Base-by-base conservation (phyloP, 1,284 basidiomycete genomes). In the Puccinia sorghi region DNA sequence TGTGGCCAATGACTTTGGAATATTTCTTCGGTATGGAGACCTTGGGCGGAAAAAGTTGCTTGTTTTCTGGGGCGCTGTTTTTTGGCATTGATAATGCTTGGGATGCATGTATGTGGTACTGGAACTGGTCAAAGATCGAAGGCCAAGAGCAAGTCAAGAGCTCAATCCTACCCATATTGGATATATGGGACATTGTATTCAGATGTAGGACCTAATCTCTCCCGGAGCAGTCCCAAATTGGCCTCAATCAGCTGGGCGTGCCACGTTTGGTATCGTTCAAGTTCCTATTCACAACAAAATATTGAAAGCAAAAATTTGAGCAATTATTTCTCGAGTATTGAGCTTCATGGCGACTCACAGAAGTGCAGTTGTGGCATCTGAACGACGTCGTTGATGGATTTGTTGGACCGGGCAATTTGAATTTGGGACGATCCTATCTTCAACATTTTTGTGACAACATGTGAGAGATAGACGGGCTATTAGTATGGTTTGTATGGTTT, bases 171-270 rank as follows among this genome's bases (percentile, higher is more conserved):
- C 77, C 77, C 59, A 64, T 70, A 39, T 79, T 70, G 50, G 57
- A 70, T 52, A 71, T 72, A 15, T 67, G 56, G 43, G 66, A 46
- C 50, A 78, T 50, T 37, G 43, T 37, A 99, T 59, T 96, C 93
- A 0, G 93, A 94, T 0, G 97, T 97, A 0, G 97, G 97, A 0
- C 95, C 94, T 8, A 99, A 89, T 20, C 97, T 90, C 86, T 99
- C 97, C 75, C 94, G 89, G 59, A 99, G 87, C 17, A 99, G 88
- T 83, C 99, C 97, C 0, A 94, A 97, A 20, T 99, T 93, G n/a
- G 92, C 92, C 85, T 99, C 97, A 82, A 99, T 91, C 41, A 99
- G 87, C 83, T 97, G 94, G 0, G 95, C 90, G 83, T 98, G 94
- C 32, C 99, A 86, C 57, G 90, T 88, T 20, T 97, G 97, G 88